Evolutionary conservation across 257 asterid genomes (phyloP), one percentile per base, ranked within the genome.

Genomic region (Apocynum venetum): DNA sequence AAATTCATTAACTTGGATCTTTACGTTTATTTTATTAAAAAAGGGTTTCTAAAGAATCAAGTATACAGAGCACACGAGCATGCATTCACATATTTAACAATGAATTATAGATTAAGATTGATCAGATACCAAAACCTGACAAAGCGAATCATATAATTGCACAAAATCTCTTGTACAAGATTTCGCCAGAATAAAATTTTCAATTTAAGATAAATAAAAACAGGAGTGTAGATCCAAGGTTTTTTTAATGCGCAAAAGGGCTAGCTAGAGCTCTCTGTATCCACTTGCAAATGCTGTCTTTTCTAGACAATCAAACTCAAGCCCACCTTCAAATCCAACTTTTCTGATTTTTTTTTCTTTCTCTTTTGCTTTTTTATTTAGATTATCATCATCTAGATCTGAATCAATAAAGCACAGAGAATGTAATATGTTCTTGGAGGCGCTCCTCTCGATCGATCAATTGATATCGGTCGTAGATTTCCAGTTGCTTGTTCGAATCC

Each of bases 71-170:
- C 31, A 25, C 31, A 25, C 31, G 31, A 25, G 31, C 31, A 25
- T 25, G 31, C 31, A 25, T 25, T 25, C 31, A 25, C 31, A 25
- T 25, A 25, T 25, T 25, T 25, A 25, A 25, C 31, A 25, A 25
- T 25, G 31, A 25, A 25, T 25, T 25, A 25, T 25, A 25, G 31
- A 25, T 25, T 25, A 25, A 25, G 31, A 25, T 25, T 38, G 77
- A 55, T 53, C 25, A 19, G 51, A 64, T 19, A 49, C 6, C 47
- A 73, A 36, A 40, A 74, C 52, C 47, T 61, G 52, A 63, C 74
- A 73, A 13, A 71, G 70, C 63, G 83, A 71, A 60, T 76, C 80
- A 70, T n/a, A 12, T 56, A 72, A 71, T 43, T 77, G 74, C 61
- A 79, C 49, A 66, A 79, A 73, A 51, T 49, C 73, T 70, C 76